Conservation (phyloP, 371 early-diverging fungal genomes). For the Mortierella sp. region DNA sequence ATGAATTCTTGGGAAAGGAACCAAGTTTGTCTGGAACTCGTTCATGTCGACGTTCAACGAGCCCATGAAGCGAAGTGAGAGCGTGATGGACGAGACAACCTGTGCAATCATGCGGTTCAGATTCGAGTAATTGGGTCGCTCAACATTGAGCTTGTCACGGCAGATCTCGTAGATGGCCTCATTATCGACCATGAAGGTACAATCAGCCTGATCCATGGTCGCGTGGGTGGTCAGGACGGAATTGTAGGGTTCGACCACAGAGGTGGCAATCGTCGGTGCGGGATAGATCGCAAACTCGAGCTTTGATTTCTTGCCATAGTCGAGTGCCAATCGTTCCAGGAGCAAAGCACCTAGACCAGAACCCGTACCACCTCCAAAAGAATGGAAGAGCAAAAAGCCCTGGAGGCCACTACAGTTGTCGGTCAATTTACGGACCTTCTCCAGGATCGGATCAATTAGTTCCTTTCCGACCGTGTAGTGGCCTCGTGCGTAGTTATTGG, state of each 20-base stretch:
- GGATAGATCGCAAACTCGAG: conserved; percentile 99
- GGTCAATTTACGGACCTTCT: conserved; percentile 95
- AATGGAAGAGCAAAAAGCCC: conserved; percentile 96
- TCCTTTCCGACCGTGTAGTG: conserved; percentile 99
- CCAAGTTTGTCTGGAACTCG: conserved; percentile 96
- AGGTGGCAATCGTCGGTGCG: conserved; percentile 96
- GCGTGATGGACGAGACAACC: conserved; percentile 99
- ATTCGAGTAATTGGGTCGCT: conserved; percentile 96
- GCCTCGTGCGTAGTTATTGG: conserved; percentile 99
- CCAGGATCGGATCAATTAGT: conserved; percentile 94
- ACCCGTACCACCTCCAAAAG: conserved; percentile 99
- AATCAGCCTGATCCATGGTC: conserved; percentile 97
- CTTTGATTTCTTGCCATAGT: conserved; percentile 99
- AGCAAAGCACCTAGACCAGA: conserved; percentile 98
- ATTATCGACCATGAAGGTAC: conserved; percentile 99
- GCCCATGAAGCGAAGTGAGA: conserved; percentile 97
- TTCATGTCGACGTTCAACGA: conserved; percentile 93
- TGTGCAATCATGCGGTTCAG: conserved; percentile 98
- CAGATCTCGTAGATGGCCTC: conserved; percentile 99
- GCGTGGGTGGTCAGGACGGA: conserved; percentile 97
- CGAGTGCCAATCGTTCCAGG: conserved; percentile 94
- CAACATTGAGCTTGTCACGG: conserved; percentile 96
- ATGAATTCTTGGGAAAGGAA: conserved; percentile 94
- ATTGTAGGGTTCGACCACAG: conserved; percentile 98
- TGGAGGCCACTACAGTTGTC: conserved; percentile 97